Base-by-base conservation (phyloP, 2,329 filamentous ascomycete species). In the Immersiporthe knoxdaviesiana region DNA sequence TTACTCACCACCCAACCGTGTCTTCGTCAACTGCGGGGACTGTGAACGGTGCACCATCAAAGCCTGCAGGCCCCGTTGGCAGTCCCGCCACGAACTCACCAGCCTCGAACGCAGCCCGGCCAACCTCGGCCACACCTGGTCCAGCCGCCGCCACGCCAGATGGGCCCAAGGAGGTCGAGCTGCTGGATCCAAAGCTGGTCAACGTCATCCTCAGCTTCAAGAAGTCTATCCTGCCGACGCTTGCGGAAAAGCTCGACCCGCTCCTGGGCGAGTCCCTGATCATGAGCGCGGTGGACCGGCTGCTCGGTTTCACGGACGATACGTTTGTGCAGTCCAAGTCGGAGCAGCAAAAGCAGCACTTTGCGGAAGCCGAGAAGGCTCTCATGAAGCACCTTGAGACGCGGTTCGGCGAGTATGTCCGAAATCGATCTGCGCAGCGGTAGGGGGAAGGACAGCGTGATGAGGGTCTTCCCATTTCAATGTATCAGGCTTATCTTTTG, bases 241-340 rank as follows among this genome's bases (percentile, higher is more conserved):
- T 86, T 59, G 79, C 79, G 56, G 75, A 73, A 0, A 81, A 79
- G 56, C 75, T 80, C 64, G 82, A 82, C 30, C 78, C 79, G 66
- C 77, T 77, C 35, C 80, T 79, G 69, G 81, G 83, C 16, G 83
- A 86, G 72, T 79, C 80, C 14, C 77, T 86, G 44, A 78, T 84
- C 0, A 74, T 86, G 41, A 85, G 84, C 2, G 84, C 84, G 16
- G 83, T 86, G 61, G 82, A 86, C 71, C 83, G 83, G 30, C 83
- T 84, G 2, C 77, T 86, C 8, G 84, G 83, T 2, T 79, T 86
- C 24, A 80, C 82, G 3, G 79, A 82, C 44, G 78, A 78, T 5
- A 85, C 81, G 71, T 75, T 76, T 47, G 75, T 78, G 71, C 74
- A 70, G 35, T 68, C 73, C 14, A 72, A 70, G 16, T 68, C 71